Evolutionary conservation across 495 filamentous ascomycete genomes (phyloP), one percentile per base, ranked within the genome.

Genomic region (Aspergillus mulundensis): DNA sequence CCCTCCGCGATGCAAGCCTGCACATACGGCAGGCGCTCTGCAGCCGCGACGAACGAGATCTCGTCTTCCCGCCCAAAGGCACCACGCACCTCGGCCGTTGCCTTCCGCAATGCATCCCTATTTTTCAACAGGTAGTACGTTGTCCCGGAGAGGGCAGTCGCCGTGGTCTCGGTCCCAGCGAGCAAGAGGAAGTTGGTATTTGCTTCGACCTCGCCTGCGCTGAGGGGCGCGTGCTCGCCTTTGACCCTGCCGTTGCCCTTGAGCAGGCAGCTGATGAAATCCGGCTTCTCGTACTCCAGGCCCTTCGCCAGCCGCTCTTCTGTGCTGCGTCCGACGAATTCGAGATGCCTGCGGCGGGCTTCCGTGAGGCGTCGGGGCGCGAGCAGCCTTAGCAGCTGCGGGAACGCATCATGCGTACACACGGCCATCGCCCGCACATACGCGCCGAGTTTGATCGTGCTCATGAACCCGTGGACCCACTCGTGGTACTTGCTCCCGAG

Each of bases 1-100:
- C 69, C 69, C 63, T 86, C 83, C 39, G 81, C 68, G 0, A 83
- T 65, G 24, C 73, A 71, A 5, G 76, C 77, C 12, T 77, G 61
- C 57, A 84, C 48, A 57, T 82, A 86, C 6, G 71, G 61, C 46
- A 85, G 10, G 4, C 12, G 23, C 11, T 6, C 5, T 7, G 1
- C 11, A 3, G 23, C 10, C 24, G 23, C 3, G 16, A 50, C 3
- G 16, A 50, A 8, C 7, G 24, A 14, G 30, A 50, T 38, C 3
- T 50, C 47, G 7, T 19, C n/a, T 14, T 36, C 47, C 4, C 7
- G 1, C 7, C 12, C 4, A 15, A 50, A 50, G 1, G n/a, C 7
- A 0, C 15, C 7, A 0, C 47, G 47, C 5, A 50, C 30, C 24
- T 50, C 47, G 8, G 11, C 18, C 1, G 28, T 21, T 10, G 21